Evolutionary conservation across 768 basidiomycete species (phyloP).

Genomic region (Suillus americanus): DNA sequence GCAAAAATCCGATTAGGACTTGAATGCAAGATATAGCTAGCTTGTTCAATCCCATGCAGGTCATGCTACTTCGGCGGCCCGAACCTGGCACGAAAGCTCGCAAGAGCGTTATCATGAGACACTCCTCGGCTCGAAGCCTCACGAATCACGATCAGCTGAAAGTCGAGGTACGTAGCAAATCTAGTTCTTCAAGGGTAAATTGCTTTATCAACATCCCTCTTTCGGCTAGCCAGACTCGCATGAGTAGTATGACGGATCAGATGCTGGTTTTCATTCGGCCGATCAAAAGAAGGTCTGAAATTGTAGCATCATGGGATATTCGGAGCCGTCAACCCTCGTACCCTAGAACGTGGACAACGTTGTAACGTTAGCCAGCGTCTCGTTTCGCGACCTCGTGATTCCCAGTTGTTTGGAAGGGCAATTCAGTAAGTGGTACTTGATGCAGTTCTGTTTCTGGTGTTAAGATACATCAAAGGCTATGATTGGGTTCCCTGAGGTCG

Average conservation of each 20-base stretch:
- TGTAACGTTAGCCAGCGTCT: neutral
- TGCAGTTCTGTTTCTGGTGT: neutral
- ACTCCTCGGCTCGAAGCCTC: constrained; percentile 1
- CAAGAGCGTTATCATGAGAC: neutral
- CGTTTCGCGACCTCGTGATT: neutral
- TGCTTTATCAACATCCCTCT: neutral
- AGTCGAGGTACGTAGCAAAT: neutral
- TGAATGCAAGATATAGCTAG: neutral
- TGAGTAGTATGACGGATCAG: neutral
- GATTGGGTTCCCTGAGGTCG: neutral
- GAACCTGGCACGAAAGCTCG: neutral
- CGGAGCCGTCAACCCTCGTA: neutral
- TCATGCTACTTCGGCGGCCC: neutral
- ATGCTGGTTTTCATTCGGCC: neutral
- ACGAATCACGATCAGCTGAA: neutral
- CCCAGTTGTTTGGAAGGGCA: neutral
- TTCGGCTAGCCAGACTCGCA: neutral
- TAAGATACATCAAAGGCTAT: neutral
- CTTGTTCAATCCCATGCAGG: neutral
- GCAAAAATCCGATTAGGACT: neutral
- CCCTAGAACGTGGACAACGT: constrained; percentile 3
- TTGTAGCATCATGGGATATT: neutral
- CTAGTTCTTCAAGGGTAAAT: neutral
- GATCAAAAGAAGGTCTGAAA: neutral
- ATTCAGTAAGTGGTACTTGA: neutral